These are phyloP conservation scores for Pulveroboletus sp. DNA, from an alignment of 768 basidiomycete genomes.

Conservation along the genomic window DNA sequence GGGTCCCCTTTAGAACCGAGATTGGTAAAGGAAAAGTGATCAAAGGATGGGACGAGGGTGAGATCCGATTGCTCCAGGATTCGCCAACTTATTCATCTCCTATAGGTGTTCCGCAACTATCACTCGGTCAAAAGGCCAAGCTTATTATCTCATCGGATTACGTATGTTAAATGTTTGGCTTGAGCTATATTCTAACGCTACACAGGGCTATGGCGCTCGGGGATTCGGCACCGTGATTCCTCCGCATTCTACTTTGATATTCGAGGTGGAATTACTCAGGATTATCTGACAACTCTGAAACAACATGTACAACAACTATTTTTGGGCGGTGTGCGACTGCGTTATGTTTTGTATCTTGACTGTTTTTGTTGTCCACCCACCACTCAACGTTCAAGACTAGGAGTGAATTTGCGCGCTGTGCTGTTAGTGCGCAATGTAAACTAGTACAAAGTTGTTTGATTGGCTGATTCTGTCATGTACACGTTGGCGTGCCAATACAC, in stretches of 20 bases:
- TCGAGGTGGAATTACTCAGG: conserved; percentile 80
- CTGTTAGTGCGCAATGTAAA: not conserved
- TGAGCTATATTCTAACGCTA: conserved; percentile 1
- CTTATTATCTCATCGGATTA: conserved; percentile 73
- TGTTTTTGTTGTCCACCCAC: conserved; percentile 15
- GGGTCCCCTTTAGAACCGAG: conserved; percentile 62
- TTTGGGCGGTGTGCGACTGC: conserved; percentile 15
- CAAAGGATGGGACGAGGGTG: conserved; percentile 89
- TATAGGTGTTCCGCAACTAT: conserved; percentile 73
- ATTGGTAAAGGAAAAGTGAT: conserved; percentile 85
- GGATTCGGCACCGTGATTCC: conserved; percentile 84
- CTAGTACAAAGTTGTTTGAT: not conserved
- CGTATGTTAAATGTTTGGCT: conserved; percentile 41
- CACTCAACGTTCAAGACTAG: not conserved
- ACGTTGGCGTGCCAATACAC: not conserved
- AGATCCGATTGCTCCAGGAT: conserved; percentile 9
- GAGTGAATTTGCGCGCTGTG: not conserved
- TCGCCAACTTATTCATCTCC: not conserved
- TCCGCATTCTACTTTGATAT: conserved; percentile 66
- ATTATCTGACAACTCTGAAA: conserved; percentile 46
- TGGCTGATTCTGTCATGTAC: not conserved
- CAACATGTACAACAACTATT: conserved; percentile 20
- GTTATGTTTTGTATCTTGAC: conserved; percentile 26
- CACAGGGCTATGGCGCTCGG: conserved; percentile 66
- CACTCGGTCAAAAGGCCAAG: conserved; percentile 69